phyloP scores from a whole-genome alignment of 2,329 filamentous ascomycete genomes.

The Penicillium thymicola region DNA sequence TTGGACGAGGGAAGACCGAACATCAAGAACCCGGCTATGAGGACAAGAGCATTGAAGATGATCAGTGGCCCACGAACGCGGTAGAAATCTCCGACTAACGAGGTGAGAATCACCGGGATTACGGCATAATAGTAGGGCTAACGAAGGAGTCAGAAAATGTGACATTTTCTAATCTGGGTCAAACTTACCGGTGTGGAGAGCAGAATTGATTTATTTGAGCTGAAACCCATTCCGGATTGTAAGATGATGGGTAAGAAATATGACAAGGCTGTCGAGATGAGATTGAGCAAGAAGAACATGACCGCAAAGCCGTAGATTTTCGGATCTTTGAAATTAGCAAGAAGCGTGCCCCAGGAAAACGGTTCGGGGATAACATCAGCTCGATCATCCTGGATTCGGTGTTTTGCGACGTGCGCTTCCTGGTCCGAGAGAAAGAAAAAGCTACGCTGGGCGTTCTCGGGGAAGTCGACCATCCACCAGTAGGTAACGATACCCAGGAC shows the following conservation, averaged over 20 bases:
- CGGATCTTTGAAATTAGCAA: slow-evolving; percentile 55
- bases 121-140: slow-evolving; percentile 65
- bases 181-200: slow-evolving; percentile 55
- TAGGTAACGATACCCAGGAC: slow-evolving; percentile 60
- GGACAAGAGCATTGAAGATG: slow-evolving; percentile 59
- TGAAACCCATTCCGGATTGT: slow-evolving; percentile 55
- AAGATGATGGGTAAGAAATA: slow-evolving; percentile 65
- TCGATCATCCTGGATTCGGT: slow-evolving; percentile 59
- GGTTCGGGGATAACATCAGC: slow-evolving; percentile 57
- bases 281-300: slow-evolving; percentile 62
- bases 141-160: not conserved
- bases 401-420: slow-evolving; percentile 56
- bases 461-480: slow-evolving; percentile 70
- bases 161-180: not conserved
- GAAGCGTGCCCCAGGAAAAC: slow-evolving; percentile 55
- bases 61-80: slow-evolving; percentile 62
- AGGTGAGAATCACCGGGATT: slow-evolving; percentile 62
- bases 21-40: slow-evolving; percentile 64
- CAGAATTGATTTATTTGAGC: slow-evolving; percentile 54
- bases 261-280: slow-evolving; percentile 62
- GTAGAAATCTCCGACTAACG: slow-evolving; percentile 59
- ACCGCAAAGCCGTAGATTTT: slow-evolving; percentile 64
- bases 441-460: slow-evolving; percentile 57
- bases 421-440: slow-evolving; percentile 56
- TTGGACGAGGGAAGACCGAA: slow-evolving; percentile 55